These are phyloP conservation scores for Xylariomycetidae sp. DNA, from an alignment of 2,329 filamentous ascomycete species.

Conservation along the genomic window DNA sequence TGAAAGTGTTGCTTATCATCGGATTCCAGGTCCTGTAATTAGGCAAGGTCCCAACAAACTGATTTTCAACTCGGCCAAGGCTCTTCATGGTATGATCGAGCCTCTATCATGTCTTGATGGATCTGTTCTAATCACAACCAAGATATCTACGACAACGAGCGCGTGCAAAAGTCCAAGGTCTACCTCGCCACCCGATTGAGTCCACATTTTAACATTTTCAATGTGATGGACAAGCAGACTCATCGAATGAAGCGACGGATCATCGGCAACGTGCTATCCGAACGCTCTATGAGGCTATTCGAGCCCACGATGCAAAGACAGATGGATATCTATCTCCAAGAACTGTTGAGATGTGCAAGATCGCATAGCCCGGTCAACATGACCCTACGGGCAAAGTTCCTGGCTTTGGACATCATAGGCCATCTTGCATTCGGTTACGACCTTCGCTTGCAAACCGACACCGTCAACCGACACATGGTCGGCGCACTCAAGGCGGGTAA, in stretches of 20 bases:
- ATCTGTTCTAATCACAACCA: neutral
- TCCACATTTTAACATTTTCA: slow-evolving; percentile 6
- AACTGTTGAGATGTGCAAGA: neutral
- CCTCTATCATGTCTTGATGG: neutral
- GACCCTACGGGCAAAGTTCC: slow-evolving; percentile 5
- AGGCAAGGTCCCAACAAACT: slow-evolving; percentile 10
- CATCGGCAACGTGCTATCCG: slow-evolving; percentile 6
- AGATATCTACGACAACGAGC: slow-evolving; percentile 12
- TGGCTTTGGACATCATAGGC: slow-evolving; percentile 10
- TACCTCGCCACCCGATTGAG: slow-evolving; percentile 3
- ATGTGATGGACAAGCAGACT: slow-evolving; percentile 4
- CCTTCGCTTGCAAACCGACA: slow-evolving; percentile 10
- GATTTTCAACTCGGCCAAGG: slow-evolving; percentile 7
- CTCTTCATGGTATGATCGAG: slow-evolving; percentile 6
- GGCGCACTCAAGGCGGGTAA: slow-evolving; percentile 3
- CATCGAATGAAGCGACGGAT: slow-evolving; percentile 7
- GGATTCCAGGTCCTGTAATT: slow-evolving; percentile 10
- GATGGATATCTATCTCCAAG: slow-evolving; percentile 10
- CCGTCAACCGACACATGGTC: slow-evolving; percentile 7
- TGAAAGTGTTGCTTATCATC: too few species aligned
- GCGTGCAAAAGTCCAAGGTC: slow-evolving; percentile 6
- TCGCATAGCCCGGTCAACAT: slow-evolving; percentile 7
- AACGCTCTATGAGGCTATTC: slow-evolving; percentile 12
- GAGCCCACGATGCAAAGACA: slow-evolving; percentile 15
- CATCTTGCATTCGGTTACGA: slow-evolving; percentile 13